Conservation (phyloP, 2,329 filamentous ascomycete genomes). For the Metarhizium anisopliae region DNA sequence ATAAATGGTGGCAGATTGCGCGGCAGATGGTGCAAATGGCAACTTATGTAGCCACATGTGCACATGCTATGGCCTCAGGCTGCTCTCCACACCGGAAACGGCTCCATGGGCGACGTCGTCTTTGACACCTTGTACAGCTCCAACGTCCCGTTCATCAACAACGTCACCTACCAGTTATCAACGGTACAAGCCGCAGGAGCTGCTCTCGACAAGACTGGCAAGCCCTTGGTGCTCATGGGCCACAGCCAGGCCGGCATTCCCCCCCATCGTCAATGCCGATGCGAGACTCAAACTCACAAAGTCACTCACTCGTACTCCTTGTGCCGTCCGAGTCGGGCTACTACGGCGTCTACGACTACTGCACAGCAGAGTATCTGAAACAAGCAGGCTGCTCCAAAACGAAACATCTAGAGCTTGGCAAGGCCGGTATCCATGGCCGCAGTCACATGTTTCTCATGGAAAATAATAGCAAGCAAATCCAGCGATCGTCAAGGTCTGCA, state of each 20-base stretch:
- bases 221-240: slow-evolving; percentile 28
- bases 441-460: slow-evolving; percentile 41
- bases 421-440: slow-evolving; percentile 33
- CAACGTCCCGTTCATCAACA: slow-evolving; percentile 26
- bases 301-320: slow-evolving; percentile 24
- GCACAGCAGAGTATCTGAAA: slow-evolving; percentile 28
- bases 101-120: slow-evolving; percentile 27
- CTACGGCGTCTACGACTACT: slow-evolving; percentile 37
- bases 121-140: slow-evolving; percentile 34
- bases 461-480: slow-evolving; percentile 34
- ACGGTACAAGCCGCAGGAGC: slow-evolving; percentile 29
- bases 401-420: slow-evolving; percentile 26
- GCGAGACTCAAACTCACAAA: slow-evolving; percentile 29
- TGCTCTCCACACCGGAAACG: slow-evolving; percentile 28
- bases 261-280: slow-evolving; percentile 33
- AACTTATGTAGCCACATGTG: no score
- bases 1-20: no score
- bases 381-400: slow-evolving; percentile 30
- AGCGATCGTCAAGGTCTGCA: slow-evolving; percentile 15
- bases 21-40: no score
- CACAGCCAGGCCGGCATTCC: slow-evolving; percentile 37
- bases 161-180: slow-evolving; percentile 24
- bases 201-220: slow-evolving; percentile 32
- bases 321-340: slow-evolving; percentile 27
- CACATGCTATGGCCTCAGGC: slow-evolving; percentile 30